phyloP scores from a whole-genome alignment of 2,329 filamentous ascomycete species.

The Colletotrichum caudatum region DNA sequence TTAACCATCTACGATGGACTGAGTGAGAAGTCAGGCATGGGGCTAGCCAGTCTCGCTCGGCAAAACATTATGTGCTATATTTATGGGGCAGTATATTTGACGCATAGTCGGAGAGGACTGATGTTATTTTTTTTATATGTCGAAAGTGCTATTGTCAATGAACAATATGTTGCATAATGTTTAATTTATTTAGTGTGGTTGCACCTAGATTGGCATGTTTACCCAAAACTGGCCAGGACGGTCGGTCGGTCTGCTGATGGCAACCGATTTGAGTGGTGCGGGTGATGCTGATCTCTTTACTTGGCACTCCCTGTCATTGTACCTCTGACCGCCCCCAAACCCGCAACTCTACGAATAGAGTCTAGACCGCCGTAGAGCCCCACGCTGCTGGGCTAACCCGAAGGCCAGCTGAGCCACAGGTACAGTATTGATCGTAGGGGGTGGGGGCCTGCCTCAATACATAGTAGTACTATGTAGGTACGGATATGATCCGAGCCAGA shows the following conservation, averaged over 20 bases:
- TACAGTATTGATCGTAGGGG: too few relatives aligned
- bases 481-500: too few relatives aligned
- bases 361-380: neutral
- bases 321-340: slow-evolving; percentile 2
- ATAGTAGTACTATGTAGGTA: too few relatives aligned
- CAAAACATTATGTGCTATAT: too few relatives aligned
- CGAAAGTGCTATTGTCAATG: slow-evolving; percentile 2
- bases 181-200: slow-evolving; percentile 15
- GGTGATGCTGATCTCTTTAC: neutral
- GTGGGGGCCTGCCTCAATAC: too few relatives aligned
- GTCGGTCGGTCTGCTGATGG: too few relatives aligned
- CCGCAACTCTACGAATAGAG: neutral
- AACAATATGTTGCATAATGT: slow-evolving; percentile 36
- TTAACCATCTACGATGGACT: neutral
- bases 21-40: too few relatives aligned
- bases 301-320: neutral
- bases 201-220: slow-evolving; percentile 11
- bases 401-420: too few relatives aligned
- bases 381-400: too few relatives aligned
- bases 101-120: too few relatives aligned
- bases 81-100: too few relatives aligned
- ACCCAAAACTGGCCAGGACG: neutral
- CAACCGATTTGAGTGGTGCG: neutral
- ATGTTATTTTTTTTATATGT: neutral
- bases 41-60: too few relatives aligned